Evolutionary conservation across 805 yeast genomes (phyloP).

Genomic region (Saccharomyces mikatae): DNA sequence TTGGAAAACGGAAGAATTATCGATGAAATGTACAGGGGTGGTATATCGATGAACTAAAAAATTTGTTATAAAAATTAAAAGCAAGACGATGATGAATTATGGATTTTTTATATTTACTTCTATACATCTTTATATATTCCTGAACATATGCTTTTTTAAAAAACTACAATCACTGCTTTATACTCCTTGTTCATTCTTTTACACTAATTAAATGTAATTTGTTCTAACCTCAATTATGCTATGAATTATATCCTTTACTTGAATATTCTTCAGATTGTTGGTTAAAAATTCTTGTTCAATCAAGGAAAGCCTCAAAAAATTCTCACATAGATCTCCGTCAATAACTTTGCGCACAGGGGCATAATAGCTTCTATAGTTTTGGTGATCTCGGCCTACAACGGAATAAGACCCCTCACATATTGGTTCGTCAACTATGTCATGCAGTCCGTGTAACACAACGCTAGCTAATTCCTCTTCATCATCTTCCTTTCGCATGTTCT

Average conservation of each 20-base stretch:
- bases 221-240: conserved; percentile 24
- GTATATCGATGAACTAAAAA: neutral
- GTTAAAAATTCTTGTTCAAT: conserved; percentile 24
- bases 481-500: conserved; percentile 2
- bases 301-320: conserved; percentile 30
- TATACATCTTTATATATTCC: conserved; percentile 1
- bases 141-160: neutral
- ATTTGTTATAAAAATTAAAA: neutral
- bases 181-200: neutral
- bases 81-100: neutral
- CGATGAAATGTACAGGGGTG: conserved; percentile 50
- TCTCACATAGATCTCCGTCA: conserved; percentile 84
- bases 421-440: neutral
- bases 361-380: conserved; percentile 67
- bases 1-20: conserved; percentile 43
- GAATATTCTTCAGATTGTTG: conserved; percentile 29
- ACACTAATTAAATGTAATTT: conserved; percentile 15
- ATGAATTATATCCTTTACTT: conserved; percentile 24
- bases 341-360: conserved; percentile 69
- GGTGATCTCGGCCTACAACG: conserved; percentile 58
- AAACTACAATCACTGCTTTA: neutral
- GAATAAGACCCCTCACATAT: conserved; percentile 26
- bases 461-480: conserved; percentile 1
- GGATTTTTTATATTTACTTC: neutral
- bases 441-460: neutral